These are phyloP conservation scores for Ambrosia trifida DNA, from an alignment of 129 eudicot species.

Conservation along the genomic window DNA sequence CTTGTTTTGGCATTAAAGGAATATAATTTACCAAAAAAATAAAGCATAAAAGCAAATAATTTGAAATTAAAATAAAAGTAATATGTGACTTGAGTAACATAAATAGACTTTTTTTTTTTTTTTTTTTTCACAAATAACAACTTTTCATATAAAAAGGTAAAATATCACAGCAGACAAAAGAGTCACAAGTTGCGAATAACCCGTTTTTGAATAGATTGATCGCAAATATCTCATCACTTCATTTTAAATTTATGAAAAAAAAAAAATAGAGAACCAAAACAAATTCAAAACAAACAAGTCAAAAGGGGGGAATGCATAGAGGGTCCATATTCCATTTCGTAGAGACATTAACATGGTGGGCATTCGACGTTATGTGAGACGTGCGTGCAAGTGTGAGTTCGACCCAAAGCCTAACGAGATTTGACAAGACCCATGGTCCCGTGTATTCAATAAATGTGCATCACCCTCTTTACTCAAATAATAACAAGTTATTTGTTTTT, in stretches of 20 bases:
- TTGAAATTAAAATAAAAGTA: not conserved
- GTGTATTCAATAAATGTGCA: not conserved
- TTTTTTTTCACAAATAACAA: no score
- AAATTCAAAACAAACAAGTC: not conserved
- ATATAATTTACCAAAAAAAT: no score
- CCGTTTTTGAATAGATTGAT: not conserved
- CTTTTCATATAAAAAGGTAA: no score
- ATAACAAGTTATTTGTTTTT: not conserved
- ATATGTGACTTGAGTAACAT: not conserved
- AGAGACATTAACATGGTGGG: slow-evolving; percentile 18
- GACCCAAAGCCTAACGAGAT: slow-evolving; percentile 17
- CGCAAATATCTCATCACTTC: not conserved
- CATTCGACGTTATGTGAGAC: slow-evolving; percentile 20
- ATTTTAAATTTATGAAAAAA: not conserved
- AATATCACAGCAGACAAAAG: no score
- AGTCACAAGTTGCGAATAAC: no score
- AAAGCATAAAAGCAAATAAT: not conserved
- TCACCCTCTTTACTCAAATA: not conserved
- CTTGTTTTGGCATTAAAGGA: no score
- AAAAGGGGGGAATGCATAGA: not conserved
- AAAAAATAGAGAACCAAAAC: not conserved
- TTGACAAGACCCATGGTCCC: slow-evolving; percentile 15
- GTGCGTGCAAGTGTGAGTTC: slow-evolving; percentile 29
- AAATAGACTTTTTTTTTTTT: no score
- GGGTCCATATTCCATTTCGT: slow-evolving; percentile 22